Percentiles rank a stretch among this genome's conserved stretches.
Evolutionary conservation across 2,329 filamentous ascomycete species (phyloP).

Genomic region (Coniochaeta sp.): DNA sequence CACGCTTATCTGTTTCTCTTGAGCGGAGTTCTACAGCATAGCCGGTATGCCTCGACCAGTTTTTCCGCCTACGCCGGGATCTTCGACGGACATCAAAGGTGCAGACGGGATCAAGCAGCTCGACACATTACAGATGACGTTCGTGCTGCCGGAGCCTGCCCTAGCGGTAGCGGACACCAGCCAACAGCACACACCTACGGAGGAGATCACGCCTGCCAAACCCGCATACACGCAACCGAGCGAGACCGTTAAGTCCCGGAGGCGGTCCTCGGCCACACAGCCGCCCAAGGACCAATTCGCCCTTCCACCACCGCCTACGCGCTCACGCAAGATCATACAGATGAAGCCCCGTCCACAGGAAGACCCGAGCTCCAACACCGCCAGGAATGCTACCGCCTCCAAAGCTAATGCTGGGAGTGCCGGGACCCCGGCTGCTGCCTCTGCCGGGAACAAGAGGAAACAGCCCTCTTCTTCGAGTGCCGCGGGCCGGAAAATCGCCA

Average conservation of each 20-base stretch:
- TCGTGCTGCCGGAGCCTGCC: slow-evolving; percentile 72
- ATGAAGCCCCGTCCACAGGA: slow-evolving; percentile 67
- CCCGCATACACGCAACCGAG: slow-evolving; percentile 19
- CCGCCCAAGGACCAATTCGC: slow-evolving; percentile 60
- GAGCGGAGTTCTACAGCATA: no score
- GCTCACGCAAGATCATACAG: slow-evolving; percentile 93
- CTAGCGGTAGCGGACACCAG: slow-evolving; percentile 25
- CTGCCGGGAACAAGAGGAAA: slow-evolving; percentile 60
- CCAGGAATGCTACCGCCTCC: slow-evolving; percentile 8
- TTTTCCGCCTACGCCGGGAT: slow-evolving; percentile 68
- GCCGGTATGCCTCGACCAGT: slow-evolving; percentile 55
- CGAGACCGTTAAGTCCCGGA: slow-evolving; percentile 45
- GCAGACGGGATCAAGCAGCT: slow-evolving; percentile 59
- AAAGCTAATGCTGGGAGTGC: not conserved
- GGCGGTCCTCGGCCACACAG: slow-evolving; percentile 39
- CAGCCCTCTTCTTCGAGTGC: slow-evolving; percentile 68
- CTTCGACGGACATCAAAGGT: slow-evolving; percentile 71
- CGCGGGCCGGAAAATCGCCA: slow-evolving; percentile 86
- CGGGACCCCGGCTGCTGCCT: slow-evolving; percentile 3
- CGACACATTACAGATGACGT: slow-evolving; percentile 56
- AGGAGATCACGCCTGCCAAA: slow-evolving; percentile 12
- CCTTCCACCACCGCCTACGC: slow-evolving; percentile 83
- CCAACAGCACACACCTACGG: slow-evolving; percentile 25
- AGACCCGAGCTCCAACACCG: slow-evolving; percentile 16
- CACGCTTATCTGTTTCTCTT: not conserved